Conservation (phyloP, 2,329 filamentous ascomycete species). For the Sphaerostilbella broomeana region DNA sequence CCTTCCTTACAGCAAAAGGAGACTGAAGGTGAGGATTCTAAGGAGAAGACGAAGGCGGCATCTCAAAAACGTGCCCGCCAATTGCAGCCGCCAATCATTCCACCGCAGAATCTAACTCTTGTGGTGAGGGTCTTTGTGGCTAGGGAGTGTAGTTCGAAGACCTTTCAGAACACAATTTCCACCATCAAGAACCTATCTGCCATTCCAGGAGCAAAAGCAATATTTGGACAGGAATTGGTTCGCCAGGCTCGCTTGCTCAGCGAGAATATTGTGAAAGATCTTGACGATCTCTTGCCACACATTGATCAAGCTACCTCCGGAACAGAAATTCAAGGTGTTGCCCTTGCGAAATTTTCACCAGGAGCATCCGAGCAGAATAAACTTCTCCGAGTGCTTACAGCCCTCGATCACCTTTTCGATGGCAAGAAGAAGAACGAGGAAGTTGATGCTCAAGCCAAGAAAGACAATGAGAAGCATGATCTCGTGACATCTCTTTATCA, state of each 20-base stretch:
- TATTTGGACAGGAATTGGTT: constrained; percentile 91
- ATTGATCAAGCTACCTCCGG: constrained; percentile 81
- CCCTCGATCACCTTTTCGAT: constrained; percentile 92
- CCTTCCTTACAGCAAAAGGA: constrained; percentile 21
- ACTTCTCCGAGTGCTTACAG: constrained; percentile 82
- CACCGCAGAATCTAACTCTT: constrained; percentile 79
- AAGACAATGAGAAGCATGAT: constrained; percentile 65
- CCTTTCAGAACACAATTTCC: constrained; percentile 93
- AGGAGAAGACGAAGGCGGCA: constrained; percentile 32
- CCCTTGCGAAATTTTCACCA: constrained; percentile 90
- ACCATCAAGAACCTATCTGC: constrained; percentile 98
- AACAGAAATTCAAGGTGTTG: constrained; percentile 91
- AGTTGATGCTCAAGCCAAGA: constrained; percentile 44
- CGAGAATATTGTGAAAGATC: constrained; percentile 74
- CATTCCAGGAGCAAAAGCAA: constrained; percentile 80
- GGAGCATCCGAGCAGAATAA: constrained; percentile 96
- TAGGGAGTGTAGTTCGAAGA: constrained; percentile 93
- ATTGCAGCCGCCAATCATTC: constrained; percentile 76
- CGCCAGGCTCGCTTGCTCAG: constrained; percentile 79
- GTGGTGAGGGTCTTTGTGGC: constrained; percentile 97
- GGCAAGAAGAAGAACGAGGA: constrained; percentile 59
- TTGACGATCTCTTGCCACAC: constrained; percentile 77
- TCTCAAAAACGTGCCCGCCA: constrained; percentile 47
- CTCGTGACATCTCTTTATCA: constrained; percentile 84
- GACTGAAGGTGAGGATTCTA: constrained; percentile 18